These are phyloP conservation scores for Fusarium transvaalense DNA, from an alignment of 2,329 filamentous ascomycete genomes.

Conservation along the genomic window DNA sequence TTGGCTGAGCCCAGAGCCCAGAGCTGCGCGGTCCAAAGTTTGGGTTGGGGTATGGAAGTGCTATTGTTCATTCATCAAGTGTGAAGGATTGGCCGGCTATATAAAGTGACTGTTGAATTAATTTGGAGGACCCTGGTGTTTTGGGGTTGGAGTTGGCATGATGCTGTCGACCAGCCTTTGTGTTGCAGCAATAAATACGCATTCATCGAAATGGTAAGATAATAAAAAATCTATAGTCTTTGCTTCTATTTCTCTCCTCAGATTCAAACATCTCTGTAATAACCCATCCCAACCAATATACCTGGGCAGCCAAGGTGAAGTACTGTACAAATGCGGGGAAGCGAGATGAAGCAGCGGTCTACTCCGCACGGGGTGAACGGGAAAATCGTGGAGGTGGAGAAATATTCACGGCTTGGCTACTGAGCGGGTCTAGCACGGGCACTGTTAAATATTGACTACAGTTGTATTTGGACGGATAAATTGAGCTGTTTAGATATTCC, in stretches of 20 bases:
- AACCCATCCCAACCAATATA: background rate
- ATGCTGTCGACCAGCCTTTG: background rate
- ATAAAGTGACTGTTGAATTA: background rate
- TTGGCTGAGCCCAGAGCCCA: conserved; percentile 10
- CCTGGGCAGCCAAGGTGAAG: conserved; percentile 3
- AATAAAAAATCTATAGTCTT: background rate
- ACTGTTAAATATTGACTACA: conserved; percentile 13
- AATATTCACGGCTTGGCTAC: conserved; percentile 2
- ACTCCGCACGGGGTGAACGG: conserved; percentile 37
- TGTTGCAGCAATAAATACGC: background rate
- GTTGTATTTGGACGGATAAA: conserved; percentile 25
- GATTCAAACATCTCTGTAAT: conserved; percentile 19
- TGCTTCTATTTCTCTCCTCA: conserved; percentile 21
- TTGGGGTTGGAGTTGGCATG: background rate
- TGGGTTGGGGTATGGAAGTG: conserved; percentile 3
- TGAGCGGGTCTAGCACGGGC: conserved; percentile 29
- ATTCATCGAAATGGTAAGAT: background rate
- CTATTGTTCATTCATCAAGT: background rate
- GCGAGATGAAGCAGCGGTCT: conserved; percentile 27
- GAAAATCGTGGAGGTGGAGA: conserved; percentile 34
- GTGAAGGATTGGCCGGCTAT: background rate
- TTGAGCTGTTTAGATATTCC: conserved; percentile 5
- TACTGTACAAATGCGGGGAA: conserved; percentile 33
- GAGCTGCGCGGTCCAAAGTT: background rate
- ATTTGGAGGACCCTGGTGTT: conserved; percentile 12